phyloP scores from a whole-genome alignment of 768 basidiomycete genomes.

The Mycena venus region DNA sequence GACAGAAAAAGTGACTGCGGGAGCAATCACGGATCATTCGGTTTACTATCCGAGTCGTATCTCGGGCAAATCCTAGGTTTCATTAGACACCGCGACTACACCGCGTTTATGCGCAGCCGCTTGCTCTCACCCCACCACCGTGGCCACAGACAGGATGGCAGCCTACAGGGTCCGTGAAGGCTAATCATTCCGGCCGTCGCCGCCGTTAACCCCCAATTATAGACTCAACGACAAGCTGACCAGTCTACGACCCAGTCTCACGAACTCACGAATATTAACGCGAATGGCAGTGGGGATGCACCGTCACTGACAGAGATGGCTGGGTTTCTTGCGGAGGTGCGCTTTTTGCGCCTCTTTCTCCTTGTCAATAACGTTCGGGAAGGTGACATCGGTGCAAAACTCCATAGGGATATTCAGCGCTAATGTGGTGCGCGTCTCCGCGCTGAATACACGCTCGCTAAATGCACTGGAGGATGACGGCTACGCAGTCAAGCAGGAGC shows the following conservation, averaged over 20 bases:
- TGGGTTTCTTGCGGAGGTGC: slow-evolving; percentile 23
- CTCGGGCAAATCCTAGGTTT: no score
- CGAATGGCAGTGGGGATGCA: not conserved
- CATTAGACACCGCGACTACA: no score
- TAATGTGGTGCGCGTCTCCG: slow-evolving; percentile 54
- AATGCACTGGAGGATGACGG: slow-evolving; percentile 50
- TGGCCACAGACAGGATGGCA: slow-evolving; percentile 55
- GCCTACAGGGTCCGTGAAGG: slow-evolving; percentile 49
- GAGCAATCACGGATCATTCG: no score
- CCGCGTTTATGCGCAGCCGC: not conserved
- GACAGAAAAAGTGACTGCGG: no score
- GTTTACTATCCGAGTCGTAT: no score
- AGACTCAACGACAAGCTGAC: slow-evolving; percentile 26
- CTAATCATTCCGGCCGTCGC: not conserved
- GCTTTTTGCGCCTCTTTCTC: not conserved
- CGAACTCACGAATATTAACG: slow-evolving; percentile 19
- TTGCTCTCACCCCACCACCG: slow-evolving; percentile 23
- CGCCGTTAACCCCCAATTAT: not conserved
- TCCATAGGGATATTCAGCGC: slow-evolving; percentile 53
- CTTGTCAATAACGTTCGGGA: not conserved
- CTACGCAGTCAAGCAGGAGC: slow-evolving; percentile 39
- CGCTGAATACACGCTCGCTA: slow-evolving; percentile 53
- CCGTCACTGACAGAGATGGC: slow-evolving; percentile 16
- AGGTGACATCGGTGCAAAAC: slow-evolving; percentile 59
- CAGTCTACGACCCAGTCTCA: not conserved